Evolutionary conservation across 768 basidiomycete species (phyloP), one percentile per base, ranked within the genome.

Genomic region (Flagelloscypha sp.): DNA sequence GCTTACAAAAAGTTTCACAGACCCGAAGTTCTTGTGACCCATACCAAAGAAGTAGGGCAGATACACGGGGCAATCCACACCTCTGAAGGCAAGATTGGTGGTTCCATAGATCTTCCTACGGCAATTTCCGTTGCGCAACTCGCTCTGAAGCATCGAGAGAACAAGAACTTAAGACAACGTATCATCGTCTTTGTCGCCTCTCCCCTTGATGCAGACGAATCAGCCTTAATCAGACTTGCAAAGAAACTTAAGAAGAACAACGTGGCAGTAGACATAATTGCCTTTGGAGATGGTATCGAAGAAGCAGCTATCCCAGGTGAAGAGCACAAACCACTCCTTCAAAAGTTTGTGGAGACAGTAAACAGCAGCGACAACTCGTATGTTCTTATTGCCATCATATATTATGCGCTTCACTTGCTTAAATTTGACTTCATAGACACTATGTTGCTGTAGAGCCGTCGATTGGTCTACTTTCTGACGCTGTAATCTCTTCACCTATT

Each of bases 211-310:
- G 74, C 80, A 8, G 81, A 86, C 40, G 84, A 88, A 53, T 79
- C 83, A 47, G 68, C 70, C 36, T 80, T 93, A 74, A 65, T 85
- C 47, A 83, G 79, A 55, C 74, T 99, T 23, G 95, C 93, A 7
- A 95, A 93, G 70, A 95, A 90, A 59, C 69, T 99, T 43, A 97
- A 97, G 72, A 99, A 99, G 79, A 98, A 98, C 58, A 99, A 97
- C 49, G 90, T 99, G 27, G 87, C 93, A 1, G 72, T 98, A 17
- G 95, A 99, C 58, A 68, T 98, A 33, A 66, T 98, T 19, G 74
- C 74, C 5, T 97, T 89, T 57, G 94, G 94, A 1, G 93, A 94
- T 48, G 85, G 79, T 5, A 84, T 92, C 29, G 84, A 82, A 52
- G 75, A 77, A 50, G 58, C 64, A 5, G 55, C 54, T 11, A n/a